Evolutionary conservation across 768 basidiomycete species (phyloP).

Genomic region (Psilocybe cubensis): DNA sequence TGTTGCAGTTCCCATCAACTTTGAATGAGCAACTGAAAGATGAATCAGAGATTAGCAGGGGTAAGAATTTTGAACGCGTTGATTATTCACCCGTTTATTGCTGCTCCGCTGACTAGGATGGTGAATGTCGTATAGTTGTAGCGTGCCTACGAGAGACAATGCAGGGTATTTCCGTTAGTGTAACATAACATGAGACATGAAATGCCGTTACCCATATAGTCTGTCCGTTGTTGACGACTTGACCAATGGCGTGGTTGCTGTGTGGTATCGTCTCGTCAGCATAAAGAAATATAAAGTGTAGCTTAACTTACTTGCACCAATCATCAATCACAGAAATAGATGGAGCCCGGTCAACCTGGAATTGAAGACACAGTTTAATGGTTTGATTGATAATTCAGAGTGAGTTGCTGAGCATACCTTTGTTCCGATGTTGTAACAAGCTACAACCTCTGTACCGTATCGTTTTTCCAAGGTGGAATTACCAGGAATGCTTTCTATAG

Average conservation of each 20-base stretch:
- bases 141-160: background rate
- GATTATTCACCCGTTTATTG: too few relatives aligned
- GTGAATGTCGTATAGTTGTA: conserved; percentile 8
- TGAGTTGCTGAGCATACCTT: background rate
- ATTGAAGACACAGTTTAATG: too few relatives aligned
- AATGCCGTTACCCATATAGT: background rate
- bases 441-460: background rate
- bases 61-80: background rate
- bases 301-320: too few relatives aligned
- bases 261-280: too few relatives aligned
- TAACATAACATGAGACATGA: background rate
- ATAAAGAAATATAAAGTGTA: too few relatives aligned
- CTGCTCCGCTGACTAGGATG: background rate
- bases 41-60: background rate
- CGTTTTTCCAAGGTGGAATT: background rate
- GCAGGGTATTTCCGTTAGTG: background rate
- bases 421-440: background rate
- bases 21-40: conserved; percentile 8
- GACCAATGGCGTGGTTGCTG: conserved; percentile 8
- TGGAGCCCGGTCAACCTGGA: conserved; percentile 7
- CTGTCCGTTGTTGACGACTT: background rate
- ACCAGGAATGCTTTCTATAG: too few relatives aligned
- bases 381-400: too few relatives aligned
- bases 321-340: too few relatives aligned
- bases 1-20: conserved; percentile 20